A percentile compares a stretch with the other conserved stretches of the same genome.
These are phyloP conservation scores for Alternaria rosae DNA, from an alignment of 2,329 filamentous ascomycete species.

Conservation along the genomic window DNA sequence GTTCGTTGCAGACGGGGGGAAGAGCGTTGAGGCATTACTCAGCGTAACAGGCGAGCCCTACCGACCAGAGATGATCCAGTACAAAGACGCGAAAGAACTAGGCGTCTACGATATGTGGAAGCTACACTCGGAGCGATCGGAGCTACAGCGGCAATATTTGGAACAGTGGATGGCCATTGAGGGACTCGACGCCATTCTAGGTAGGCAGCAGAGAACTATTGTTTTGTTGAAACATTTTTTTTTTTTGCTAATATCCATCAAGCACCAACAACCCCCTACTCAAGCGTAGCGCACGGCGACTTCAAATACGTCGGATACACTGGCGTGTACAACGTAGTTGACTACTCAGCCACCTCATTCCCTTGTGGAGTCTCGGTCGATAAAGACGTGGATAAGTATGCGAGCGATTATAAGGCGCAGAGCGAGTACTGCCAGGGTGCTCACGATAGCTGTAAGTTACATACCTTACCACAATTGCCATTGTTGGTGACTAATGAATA, in stretches of 20 bases:
- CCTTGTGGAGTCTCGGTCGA: conserved; percentile 53
- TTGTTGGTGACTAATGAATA: not conserved
- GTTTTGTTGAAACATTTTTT: not conserved
- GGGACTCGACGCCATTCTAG: conserved; percentile 56
- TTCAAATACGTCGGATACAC: conserved; percentile 58
- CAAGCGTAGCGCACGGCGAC: conserved; percentile 51
- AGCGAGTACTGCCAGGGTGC: conserved; percentile 52
- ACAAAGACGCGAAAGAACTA: conserved; percentile 54
- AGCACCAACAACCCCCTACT: conserved; percentile 56
- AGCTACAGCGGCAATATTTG: conserved; percentile 53
- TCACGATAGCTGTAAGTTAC: conserved; percentile 52
- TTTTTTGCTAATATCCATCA: conserved; percentile 19
- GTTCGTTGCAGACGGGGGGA: conserved; percentile 62
- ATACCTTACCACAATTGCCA: not conserved
- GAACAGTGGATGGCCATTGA: conserved; percentile 54
- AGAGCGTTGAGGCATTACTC: conserved; percentile 53
- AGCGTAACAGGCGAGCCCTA: conserved; percentile 54
- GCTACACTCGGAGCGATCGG: conserved; percentile 56
- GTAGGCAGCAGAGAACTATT: conserved; percentile 22
- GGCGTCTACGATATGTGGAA: conserved; percentile 59
- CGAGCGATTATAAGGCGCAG: conserved; percentile 34
- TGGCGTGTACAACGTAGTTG: conserved; percentile 58
- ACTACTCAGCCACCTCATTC: conserved; percentile 57
- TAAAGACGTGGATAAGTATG: conserved; percentile 46
- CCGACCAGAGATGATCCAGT: conserved; percentile 59